These are phyloP conservation scores for Dendrothele bispora DNA, from an alignment of 768 basidiomycete species.

Conservation along the genomic window DNA sequence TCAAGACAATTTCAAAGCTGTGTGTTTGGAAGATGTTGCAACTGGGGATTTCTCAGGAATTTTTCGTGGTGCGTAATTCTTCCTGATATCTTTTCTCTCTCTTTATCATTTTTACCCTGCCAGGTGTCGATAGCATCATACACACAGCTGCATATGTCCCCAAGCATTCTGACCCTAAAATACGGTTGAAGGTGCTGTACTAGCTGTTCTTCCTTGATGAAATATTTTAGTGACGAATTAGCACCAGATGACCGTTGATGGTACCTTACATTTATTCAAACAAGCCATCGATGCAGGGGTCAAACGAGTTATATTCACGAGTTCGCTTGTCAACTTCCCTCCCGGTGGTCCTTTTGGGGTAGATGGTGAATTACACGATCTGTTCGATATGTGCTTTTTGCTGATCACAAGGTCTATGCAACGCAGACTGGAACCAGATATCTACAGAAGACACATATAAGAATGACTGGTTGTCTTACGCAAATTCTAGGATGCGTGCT, in stretches of 20 bases:
- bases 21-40: slow-evolving; percentile 8
- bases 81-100: background rate
- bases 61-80: background rate
- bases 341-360: slow-evolving; percentile 9
- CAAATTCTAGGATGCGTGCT: slow-evolving; percentile 21
- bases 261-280: slow-evolving; percentile 22
- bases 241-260: slow-evolving; percentile 20
- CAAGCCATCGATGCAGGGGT: slow-evolving; percentile 22
- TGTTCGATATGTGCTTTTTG: background rate
- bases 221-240: background rate
- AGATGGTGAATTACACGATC: slow-evolving; percentile 8
- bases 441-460: slow-evolving; percentile 16
- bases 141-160: slow-evolving; percentile 28
- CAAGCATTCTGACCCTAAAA: background rate
- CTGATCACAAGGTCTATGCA: background rate
- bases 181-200: background rate
- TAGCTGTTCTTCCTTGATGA: background rate
- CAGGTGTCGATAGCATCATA: slow-evolving; percentile 39
- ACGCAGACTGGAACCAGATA: slow-evolving; percentile 19
- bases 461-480: slow-evolving; percentile 14
- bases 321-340: slow-evolving; percentile 15
- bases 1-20: slow-evolving; percentile 7
- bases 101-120: too few relatives aligned
- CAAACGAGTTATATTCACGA: slow-evolving; percentile 19
- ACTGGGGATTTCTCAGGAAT: slow-evolving; percentile 34